Evolutionary conservation across 179 eudicot genomes (phyloP).

Genomic region (Gypsophila paniculata): DNA sequence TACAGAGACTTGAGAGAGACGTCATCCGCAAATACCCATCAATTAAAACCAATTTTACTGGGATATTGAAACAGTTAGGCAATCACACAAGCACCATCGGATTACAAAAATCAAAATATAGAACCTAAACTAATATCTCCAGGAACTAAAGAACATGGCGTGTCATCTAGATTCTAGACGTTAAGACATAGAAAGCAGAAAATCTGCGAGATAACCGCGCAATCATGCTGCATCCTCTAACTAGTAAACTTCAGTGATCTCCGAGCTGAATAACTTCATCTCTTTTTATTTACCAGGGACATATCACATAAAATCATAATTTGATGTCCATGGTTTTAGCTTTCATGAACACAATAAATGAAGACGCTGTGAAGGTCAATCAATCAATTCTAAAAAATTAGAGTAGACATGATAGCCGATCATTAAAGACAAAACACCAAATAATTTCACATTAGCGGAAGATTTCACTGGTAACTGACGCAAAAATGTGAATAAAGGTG

Average conservation of each 20-base stretch:
- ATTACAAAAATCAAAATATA: background rate
- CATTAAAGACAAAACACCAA: background rate
- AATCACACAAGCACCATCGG: background rate
- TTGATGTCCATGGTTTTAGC: too few relatives aligned
- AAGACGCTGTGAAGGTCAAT: too few relatives aligned
- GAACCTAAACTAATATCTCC: background rate
- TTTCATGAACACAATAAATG: too few relatives aligned
- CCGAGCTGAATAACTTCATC: background rate
- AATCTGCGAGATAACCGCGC: background rate
- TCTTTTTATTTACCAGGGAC: too few relatives aligned
- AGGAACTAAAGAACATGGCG: background rate
- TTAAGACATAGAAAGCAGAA: background rate
- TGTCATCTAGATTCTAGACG: background rate
- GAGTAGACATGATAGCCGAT: conserved; percentile 2
- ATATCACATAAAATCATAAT: too few relatives aligned
- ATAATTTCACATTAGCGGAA: conserved; percentile 8
- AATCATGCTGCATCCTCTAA: background rate
- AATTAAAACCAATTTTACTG: background rate
- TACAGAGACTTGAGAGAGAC: background rate
- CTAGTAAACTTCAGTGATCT: background rate
- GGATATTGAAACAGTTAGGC: background rate
- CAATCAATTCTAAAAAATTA: background rate
- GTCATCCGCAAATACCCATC: background rate
- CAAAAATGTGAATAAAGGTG: background rate
- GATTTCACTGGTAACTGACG: background rate